Evolutionary conservation across 805 yeast species (phyloP).

Genomic region (Sugiyamaella marilandica): DNA sequence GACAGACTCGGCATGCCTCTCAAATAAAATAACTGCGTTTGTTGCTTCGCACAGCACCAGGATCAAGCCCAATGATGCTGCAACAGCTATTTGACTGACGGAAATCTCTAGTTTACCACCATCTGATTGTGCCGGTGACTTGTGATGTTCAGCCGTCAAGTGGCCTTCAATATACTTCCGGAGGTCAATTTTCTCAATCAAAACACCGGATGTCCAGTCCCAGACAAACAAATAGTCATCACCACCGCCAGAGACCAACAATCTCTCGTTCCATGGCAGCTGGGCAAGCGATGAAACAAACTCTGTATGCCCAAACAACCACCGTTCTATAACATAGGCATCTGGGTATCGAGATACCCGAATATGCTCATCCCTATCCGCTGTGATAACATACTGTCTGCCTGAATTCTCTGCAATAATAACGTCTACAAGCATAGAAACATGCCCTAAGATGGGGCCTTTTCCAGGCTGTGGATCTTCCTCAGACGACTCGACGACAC

Average conservation of each 20-base stretch:
- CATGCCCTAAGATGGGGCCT: conserved; percentile 84
- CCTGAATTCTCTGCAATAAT: conserved; percentile 42
- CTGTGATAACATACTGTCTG: conserved; percentile 56
- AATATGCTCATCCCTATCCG: conserved; percentile 96
- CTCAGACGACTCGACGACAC: conserved; percentile 11
- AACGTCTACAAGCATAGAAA: conserved; percentile 89
- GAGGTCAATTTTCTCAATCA: conserved; percentile 48
- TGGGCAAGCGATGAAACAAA: conserved; percentile 66
- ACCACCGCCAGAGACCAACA: conserved; percentile 86
- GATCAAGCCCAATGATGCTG: conserved; percentile 3
- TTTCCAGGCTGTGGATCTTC: conserved; percentile 7
- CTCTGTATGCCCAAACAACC: conserved; percentile 82
- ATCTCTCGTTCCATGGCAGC: conserved; percentile 46
- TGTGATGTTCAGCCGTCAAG: conserved; percentile 39
- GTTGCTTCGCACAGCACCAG: conserved; percentile 29
- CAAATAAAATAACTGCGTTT: conserved; percentile 27
- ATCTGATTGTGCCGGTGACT: conserved; percentile 7
- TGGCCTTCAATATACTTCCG: conserved; percentile 39
- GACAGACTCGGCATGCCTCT: conserved; percentile 18
- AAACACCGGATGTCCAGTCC: conserved; percentile 64
- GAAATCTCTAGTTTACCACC: not conserved
- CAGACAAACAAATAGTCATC: conserved; percentile 69
- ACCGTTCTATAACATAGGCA: conserved; percentile 69
- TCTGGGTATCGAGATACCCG: conserved; percentile 77
- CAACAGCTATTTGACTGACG: not conserved